Conservation (phyloP, 345 rosid genomes). For the Aquilaria yunnanensis region DNA sequence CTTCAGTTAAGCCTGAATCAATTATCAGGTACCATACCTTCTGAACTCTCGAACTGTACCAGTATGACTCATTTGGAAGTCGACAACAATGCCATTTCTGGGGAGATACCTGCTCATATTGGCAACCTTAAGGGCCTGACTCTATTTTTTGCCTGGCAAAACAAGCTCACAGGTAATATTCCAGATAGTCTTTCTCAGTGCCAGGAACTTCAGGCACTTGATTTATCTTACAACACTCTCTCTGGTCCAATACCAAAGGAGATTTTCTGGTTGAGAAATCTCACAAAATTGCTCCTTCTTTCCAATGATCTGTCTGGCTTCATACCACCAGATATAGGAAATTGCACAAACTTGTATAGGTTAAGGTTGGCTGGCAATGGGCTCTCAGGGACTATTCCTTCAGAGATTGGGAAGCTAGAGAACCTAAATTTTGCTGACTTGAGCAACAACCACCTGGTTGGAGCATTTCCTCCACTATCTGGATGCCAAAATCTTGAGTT, state of each 20-base stretch:
- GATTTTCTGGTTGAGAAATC: constrained; percentile 60
- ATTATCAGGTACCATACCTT: constrained; percentile 68
- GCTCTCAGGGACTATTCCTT: constrained; percentile 68
- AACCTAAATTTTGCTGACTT: constrained; percentile 70
- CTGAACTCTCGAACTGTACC: constrained; percentile 60
- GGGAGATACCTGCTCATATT: constrained; percentile 60
- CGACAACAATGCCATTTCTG: constrained; percentile 70
- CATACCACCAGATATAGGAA: constrained; percentile 77
- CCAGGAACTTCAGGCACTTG: constrained; percentile 77
- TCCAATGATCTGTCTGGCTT: constrained; percentile 74
- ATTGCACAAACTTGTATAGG: constrained; percentile 66
- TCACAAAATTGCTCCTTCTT: constrained; percentile 75
- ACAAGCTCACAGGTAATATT: constrained; percentile 66
- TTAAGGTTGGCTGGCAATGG: constrained; percentile 60
- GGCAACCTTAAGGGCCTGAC: constrained; percentile 66
- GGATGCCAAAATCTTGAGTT: constrained; percentile 65
- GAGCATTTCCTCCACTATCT: constrained; percentile 52
- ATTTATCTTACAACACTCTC: constrained; percentile 78
- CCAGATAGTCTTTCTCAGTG: constrained; percentile 68
- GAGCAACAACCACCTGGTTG: constrained; percentile 58
- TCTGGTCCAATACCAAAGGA: constrained; percentile 63
- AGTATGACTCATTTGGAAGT: constrained; percentile 67
- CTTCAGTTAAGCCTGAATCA: constrained; percentile 89
- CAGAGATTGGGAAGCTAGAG: constrained; percentile 62
- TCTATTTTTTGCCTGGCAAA: constrained; percentile 88